Evolutionary conservation across 306 rosid species (phyloP).

Genomic region (Mucuna pruriens): DNA sequence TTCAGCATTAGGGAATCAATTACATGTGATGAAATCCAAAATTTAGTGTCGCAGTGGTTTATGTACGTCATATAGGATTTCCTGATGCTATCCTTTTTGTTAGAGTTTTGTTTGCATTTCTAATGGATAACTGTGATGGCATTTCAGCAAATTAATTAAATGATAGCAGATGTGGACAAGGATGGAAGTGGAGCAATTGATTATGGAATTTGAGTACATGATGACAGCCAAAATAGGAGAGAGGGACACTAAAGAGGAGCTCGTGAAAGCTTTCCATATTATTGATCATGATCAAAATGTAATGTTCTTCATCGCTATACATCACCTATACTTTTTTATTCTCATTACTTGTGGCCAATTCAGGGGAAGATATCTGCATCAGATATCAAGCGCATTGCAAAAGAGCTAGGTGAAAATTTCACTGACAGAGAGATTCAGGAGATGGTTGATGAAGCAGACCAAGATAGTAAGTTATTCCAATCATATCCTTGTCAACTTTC

Average conservation of each 20-base stretch:
- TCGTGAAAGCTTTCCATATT: slow-evolving; percentile 82
- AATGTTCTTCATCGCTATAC: neutral
- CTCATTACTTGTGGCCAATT: slow-evolving; percentile 30
- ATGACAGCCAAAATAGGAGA: slow-evolving; percentile 96
- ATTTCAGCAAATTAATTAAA: slow-evolving; percentile 84
- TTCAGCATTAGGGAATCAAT: slow-evolving; percentile 1
- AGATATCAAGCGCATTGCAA: slow-evolving; percentile 74
- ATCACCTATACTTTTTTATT: neutral
- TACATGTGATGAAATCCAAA: slow-evolving; percentile 11
- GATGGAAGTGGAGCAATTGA: slow-evolving; percentile 98
- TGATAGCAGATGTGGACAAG: slow-evolving; percentile 97
- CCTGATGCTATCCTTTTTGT: slow-evolving; percentile 24
- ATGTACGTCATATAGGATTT: neutral
- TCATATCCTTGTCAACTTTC: slow-evolving; percentile 25
- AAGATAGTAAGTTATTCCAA: slow-evolving; percentile 56
- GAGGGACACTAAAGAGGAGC: slow-evolving; percentile 92
- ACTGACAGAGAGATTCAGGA: slow-evolving; percentile 66
- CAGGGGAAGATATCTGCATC: slow-evolving; percentile 81
- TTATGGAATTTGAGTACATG: slow-evolving; percentile 89
- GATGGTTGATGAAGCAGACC: slow-evolving; percentile 78
- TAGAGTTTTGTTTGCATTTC: slow-evolving; percentile 22
- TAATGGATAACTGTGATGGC: slow-evolving; percentile 40
- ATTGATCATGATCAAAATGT: slow-evolving; percentile 84
- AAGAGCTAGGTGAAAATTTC: slow-evolving; percentile 68
- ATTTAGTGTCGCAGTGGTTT: neutral